phyloP scores from a whole-genome alignment of 768 basidiomycete genomes.

The Tephrocybe sp. region DNA sequence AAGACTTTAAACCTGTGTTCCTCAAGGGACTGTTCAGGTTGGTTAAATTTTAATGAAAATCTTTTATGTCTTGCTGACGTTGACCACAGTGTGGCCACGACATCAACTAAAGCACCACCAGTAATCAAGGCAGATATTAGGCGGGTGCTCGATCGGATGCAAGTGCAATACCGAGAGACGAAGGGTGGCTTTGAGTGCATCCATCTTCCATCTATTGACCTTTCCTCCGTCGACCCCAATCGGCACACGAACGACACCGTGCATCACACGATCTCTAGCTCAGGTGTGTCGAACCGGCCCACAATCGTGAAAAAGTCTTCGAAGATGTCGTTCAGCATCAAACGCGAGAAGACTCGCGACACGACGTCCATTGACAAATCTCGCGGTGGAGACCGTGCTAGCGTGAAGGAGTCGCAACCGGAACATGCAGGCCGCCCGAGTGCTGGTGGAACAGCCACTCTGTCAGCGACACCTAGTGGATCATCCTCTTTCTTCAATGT shows the following conservation, averaged over 20 bases:
- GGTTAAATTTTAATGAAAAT: conserved; percentile 21
- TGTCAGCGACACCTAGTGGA: conserved; percentile 69
- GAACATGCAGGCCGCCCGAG: conserved; percentile 39
- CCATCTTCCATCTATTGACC: conserved; percentile 90
- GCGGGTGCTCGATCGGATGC: conserved; percentile 89
- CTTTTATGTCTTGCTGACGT: conserved; percentile 3
- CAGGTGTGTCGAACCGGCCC: conserved; percentile 38
- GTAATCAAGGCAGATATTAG: conserved; percentile 83
- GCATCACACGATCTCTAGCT: conserved; percentile 49
- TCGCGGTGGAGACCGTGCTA: background rate
- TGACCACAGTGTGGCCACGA: conserved; percentile 80
- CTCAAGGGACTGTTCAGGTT: conserved; percentile 95
- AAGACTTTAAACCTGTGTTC: conserved; percentile 92
- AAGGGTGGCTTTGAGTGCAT: conserved; percentile 95
- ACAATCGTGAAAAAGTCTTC: conserved; percentile 73
- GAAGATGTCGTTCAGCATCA: conserved; percentile 74
- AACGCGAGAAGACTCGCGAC: conserved; percentile 39
- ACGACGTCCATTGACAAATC: background rate
- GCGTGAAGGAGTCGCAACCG: background rate
- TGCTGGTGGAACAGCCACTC: conserved; percentile 36
- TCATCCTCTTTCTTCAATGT: conserved; percentile 89
- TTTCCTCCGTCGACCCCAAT: conserved; percentile 63
- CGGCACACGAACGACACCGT: conserved; percentile 23
- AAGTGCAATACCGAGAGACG: conserved; percentile 90
- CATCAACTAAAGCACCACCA: conserved; percentile 83